Evolutionary conservation across 257 asterid species (phyloP), one percentile per base, ranked within the genome.

Genomic region (Nicotiana noctiflora): DNA sequence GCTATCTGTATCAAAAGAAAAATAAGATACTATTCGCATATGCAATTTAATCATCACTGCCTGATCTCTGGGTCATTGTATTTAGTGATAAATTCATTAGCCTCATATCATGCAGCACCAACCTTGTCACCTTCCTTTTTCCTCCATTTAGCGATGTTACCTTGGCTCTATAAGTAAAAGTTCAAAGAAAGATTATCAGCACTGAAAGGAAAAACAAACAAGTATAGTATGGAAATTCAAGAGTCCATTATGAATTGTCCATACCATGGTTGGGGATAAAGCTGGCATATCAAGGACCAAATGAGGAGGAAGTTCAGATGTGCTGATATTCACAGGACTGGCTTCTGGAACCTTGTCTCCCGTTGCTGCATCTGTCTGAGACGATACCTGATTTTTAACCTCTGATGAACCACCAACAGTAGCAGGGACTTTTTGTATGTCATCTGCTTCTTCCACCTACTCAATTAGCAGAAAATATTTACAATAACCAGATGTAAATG

Each of bases 121-220:
- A 95, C 99, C 99, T 94, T 94, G 86, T 96, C 98, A 62, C 99
- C 99, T 86, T 96, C 99, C 77, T 93, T 90, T 87, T 94, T 94
- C 85, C 81, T 89, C 99, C 99, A 96, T 82, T 81, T 92, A 75
- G 85, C 89, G 83, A 96, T 89, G 87, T 94, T 96, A 21, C 99
- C 99, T 89, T 94, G 98, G 91, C 88, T 93, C 99, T 96, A 89
- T 84, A 80, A 77, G 84, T 4, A 74, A 75, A 76, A 87, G 37
- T 23, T 25, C 59, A 81, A 74, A 84, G 77, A 65, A 59, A 40
- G 25, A 74, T 52, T 46, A 83, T 85, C 84, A 79, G 81, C 83
- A 79, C 77, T 56, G 77, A 80, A 40, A 66, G 78, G 81, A 59
- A 70, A 64, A 66, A 59, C 74, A 46, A 57, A n/a, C n/a, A n/a